Evolutionary conservation across 2,329 filamentous ascomycete species (phyloP), one percentile per base, ranked within the genome.

Genomic region (Aspergillus sp.): DNA sequence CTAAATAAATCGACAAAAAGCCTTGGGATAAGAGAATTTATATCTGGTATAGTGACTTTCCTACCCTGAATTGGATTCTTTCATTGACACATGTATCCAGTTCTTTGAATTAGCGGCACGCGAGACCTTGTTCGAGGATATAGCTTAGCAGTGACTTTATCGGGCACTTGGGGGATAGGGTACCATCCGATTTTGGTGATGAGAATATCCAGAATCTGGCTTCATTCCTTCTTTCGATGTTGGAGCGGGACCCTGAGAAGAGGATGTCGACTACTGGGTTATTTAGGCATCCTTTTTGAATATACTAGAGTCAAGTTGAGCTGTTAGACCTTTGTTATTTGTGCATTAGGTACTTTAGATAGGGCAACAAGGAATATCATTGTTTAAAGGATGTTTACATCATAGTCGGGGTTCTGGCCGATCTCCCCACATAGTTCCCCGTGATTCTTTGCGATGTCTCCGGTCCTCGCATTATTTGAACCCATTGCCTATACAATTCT

Each of bases 1-100:
- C 54, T 41, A 56, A 60, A 47, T 30, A 57, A 23, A 50, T 60
- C 32, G 41, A 45, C 15, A 27, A 17, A 20, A 25, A 49, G 23
- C 13, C 35, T 3, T 60, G 54, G 52, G 47, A 57, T 47, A 35
- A 22, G 19, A 43, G 25, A 1, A 51, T 56, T 15, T 57, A 60
- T 44, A 54, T 38, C 49, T 58, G 48, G 57, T 60, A 55, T 49
- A 51, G 19, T 39, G 19, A 25, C 17, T 38, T 20, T 15, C 15
- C 2, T 15, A 38, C 15, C 35, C 35, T 38, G 7, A 38, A 19
- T 19, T 7, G 7, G 9, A 15, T 13, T 5, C n/a, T 15, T 38
- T n/a, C n/a, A 15, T 15, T 19, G 7, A 38, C n/a, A 7, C n/a
- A n/a, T 15, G 17, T 6, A 15, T 39, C 38, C 35, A 38, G 35